Base-by-base conservation (phyloP, 805 yeast species). In the Schwanniomyces polymorphus region DNA sequence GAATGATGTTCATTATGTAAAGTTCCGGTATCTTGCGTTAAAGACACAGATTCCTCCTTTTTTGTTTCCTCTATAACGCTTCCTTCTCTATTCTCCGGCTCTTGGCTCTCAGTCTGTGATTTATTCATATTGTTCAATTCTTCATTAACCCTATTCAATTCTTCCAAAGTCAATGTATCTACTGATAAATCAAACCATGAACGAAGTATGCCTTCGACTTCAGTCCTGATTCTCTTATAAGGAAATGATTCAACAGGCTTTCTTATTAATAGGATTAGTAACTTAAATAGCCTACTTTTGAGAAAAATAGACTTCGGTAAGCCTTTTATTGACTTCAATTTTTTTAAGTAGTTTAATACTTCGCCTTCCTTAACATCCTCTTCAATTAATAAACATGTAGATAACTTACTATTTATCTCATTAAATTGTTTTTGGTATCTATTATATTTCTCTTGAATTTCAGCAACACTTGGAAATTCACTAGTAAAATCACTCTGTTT, bases 271-370 rank as follows among this genome's bases (percentile, higher is more conserved):
- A 69, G 50, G 11, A 73, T 61, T 46, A 73, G 51, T 12, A 63
- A 61, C 38, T 71, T 57, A 37, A 63, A 58, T 33, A 72, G 49
- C 38, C 56, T 59, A 33, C 73, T 66, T 46, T 63, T 68, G 12
- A 55, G 46, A 9, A 70, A 51, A 2, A 69, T 54, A 26, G 69
- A 56, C 26, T 55, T 52, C 7, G 78, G 77, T 43, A 67, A 51
- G 8, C 54, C 45, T 34, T 50, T 17, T 17, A 62, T 27, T 31
- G 49, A 48, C 27, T 53, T 55, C 25, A 63, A 37, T 26, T 52
- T 48, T 7, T 48, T 46, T 33, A 68, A 48, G 21, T 51, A 39
- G 14, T 50, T 48, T 14, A 60, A 41, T 5, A 60, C 50, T n/a
- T 41, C 47, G 41, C 52, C 31, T 52, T 56, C 42, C 43, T 54